A percentile compares a stretch with the other conserved stretches of the same genome.
These are phyloP conservation scores for Orbilia brochopaga DNA, from an alignment of 2,329 filamentous ascomycete genomes.

Conservation along the genomic window DNA sequence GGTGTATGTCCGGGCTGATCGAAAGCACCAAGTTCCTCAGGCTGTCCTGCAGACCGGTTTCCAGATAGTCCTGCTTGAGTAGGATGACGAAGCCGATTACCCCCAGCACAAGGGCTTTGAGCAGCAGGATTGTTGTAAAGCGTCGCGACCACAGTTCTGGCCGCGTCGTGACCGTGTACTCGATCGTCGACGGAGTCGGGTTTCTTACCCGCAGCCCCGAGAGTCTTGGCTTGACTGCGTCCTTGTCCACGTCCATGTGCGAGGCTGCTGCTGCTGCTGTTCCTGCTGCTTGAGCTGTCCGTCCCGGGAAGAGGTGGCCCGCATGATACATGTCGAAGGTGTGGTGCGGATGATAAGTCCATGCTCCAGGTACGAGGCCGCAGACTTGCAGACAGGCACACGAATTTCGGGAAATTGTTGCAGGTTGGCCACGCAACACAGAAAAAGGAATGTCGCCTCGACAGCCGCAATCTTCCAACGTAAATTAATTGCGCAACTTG, in stretches of 20 bases:
- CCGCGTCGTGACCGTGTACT: conserved; percentile 84
- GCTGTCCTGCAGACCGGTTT: conserved; percentile 36
- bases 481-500: not conserved
- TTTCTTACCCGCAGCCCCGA: conserved; percentile 66
- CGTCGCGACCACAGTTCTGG: conserved; percentile 56
- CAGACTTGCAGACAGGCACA: not conserved
- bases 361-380: not conserved
- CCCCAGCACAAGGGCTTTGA: conserved; percentile 60
- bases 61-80: conserved; percentile 35
- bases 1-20: conserved; percentile 28
- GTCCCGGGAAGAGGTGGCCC: conserved; percentile 4
- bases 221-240: conserved; percentile 20
- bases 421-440: conserved; percentile 30
- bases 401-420: conserved; percentile 20
- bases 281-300: not conserved
- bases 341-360: not conserved
- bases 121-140: conserved; percentile 58
- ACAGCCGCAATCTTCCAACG: not conserved
- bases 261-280: not conserved
- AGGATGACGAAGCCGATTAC: conserved; percentile 39
- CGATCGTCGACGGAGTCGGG: conserved; percentile 85
- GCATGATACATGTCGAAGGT: conserved; percentile 13
- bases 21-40: conserved; percentile 25
- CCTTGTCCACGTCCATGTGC: conserved; percentile 33
- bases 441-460: conserved; percentile 13